Conservation (phyloP, 441 rosid genomes). For the Jatropha podagrica region DNA sequence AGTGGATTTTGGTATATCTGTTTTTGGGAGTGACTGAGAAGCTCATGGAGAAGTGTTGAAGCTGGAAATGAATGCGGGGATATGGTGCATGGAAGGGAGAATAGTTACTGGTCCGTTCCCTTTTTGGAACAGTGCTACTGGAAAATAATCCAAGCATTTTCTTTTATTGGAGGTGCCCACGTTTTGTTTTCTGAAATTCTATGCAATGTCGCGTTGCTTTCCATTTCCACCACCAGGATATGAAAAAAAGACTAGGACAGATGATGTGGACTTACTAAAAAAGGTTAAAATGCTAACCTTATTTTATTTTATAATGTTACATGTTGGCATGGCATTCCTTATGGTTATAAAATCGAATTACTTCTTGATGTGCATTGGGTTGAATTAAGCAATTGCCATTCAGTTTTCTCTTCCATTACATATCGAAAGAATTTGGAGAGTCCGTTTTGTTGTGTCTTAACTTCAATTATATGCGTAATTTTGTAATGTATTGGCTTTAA, state of each 20-base stretch:
- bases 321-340: slow-evolving; percentile 13
- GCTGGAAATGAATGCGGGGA: slow-evolving; percentile 42
- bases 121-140: slow-evolving; percentile 43
- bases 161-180: slow-evolving; percentile 17
- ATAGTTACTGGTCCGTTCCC: slow-evolving; percentile 51
- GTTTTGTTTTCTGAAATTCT: slow-evolving; percentile 25
- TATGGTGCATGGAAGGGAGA: slow-evolving; percentile 54
- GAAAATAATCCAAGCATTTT: slow-evolving; percentile 29
- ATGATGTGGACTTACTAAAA: slow-evolving; percentile 39
- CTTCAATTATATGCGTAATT: not conserved
- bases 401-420: not conserved
- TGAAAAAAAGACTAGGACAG: slow-evolving; percentile 51
- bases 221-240: slow-evolving; percentile 72
- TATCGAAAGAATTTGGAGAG: slow-evolving; percentile 10
- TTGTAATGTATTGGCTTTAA: not conserved
- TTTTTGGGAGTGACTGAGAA: not conserved
- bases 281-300: slow-evolving; percentile 38
- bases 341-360: slow-evolving; percentile 10
- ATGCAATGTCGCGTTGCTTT: slow-evolving; percentile 71
- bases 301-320: not conserved
- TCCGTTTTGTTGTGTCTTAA: not conserved
- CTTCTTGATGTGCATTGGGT: not conserved
- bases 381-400: not conserved
- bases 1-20: slow-evolving; percentile 11
- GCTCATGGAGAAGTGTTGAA: slow-evolving; percentile 32